phyloP scores from a whole-genome alignment of 371 early-diverging fungal species.

The Fennellomyces sp. region DNA sequence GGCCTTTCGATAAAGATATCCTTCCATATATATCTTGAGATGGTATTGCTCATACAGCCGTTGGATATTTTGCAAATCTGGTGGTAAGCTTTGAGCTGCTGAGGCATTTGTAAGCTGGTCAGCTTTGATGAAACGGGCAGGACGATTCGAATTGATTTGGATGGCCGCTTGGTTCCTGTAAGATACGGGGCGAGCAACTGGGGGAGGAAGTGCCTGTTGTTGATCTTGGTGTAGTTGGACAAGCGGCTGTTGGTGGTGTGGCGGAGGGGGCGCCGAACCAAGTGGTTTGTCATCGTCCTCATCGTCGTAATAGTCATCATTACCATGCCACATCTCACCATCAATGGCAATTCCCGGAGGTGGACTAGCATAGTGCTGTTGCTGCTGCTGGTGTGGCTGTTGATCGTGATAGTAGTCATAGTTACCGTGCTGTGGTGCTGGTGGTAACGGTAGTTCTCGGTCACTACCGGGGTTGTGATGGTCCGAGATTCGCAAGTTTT shows the following conservation, averaged over 20 bases:
- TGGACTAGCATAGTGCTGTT: neutral
- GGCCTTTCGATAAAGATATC: slow-evolving; percentile 68
- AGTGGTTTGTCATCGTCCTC: slow-evolving; percentile 22
- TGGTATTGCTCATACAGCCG: slow-evolving; percentile 55
- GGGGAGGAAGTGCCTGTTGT: slow-evolving; percentile 4
- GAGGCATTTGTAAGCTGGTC: slow-evolving; percentile 20
- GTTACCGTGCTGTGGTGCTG: neutral
- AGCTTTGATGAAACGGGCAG: slow-evolving; percentile 40
- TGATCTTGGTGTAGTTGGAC: neutral
- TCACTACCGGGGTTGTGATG: neutral
- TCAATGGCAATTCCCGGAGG: slow-evolving; percentile 16
- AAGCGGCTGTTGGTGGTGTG: neutral
- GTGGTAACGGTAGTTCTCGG: neutral
- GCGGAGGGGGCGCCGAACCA: slow-evolving; percentile 2
- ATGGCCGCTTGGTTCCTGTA: slow-evolving; percentile 27
- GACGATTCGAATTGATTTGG: slow-evolving; percentile 26
- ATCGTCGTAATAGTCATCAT: slow-evolving; percentile 12
- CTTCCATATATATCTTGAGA: slow-evolving; percentile 70
- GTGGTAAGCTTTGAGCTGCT: slow-evolving; percentile 24
- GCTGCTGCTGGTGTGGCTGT: neutral
- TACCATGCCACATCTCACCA: slow-evolving; percentile 11
- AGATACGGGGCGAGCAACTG: slow-evolving; percentile 24
- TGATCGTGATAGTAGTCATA: neutral
- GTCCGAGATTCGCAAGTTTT: slow-evolving; percentile 14
- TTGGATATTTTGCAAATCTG: slow-evolving; percentile 35